Percentiles rank a stretch among this genome's conserved stretches.
These are phyloP conservation scores for Penicillium flavigenum DNA, from an alignment of 495 filamentous ascomycete species.

Conservation along the genomic window DNA sequence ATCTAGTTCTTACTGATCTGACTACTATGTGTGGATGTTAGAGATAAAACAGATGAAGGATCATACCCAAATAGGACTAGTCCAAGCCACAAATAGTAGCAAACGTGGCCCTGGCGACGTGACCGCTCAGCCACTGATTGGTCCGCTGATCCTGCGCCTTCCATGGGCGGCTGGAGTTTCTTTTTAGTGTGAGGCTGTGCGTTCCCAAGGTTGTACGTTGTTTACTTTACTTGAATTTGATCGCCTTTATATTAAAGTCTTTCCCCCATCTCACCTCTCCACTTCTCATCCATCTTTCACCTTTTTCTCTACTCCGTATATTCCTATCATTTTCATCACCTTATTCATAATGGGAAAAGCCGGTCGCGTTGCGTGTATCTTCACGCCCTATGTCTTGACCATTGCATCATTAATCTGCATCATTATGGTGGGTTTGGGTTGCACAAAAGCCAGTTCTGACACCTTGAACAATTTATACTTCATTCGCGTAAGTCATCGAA, in stretches of 20 bases:
- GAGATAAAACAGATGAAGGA: not conserved
- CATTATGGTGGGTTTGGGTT: slow-evolving; percentile 69
- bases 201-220: not conserved
- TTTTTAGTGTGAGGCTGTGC: slow-evolving; percentile 18
- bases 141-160: slow-evolving; percentile 23
- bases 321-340: not conserved
- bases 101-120: slow-evolving; percentile 25
- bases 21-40: not conserved
- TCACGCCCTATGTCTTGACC: slow-evolving; percentile 73
- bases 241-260: slow-evolving; percentile 16
- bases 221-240: slow-evolving; percentile 9
- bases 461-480: slow-evolving; percentile 61
- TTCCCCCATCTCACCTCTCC: slow-evolving; percentile 7
- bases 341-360: slow-evolving; percentile 61
- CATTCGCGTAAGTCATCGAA: slow-evolving; percentile 57
- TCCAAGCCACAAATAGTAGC: slow-evolving; percentile 29
- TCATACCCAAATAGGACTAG: slow-evolving; percentile 15
- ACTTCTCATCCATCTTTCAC: slow-evolving; percentile 4
- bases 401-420: slow-evolving; percentile 70
- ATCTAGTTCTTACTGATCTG: not conserved
- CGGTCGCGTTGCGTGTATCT: slow-evolving; percentile 77
- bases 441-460: slow-evolving; percentile 60
- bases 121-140: slow-evolving; percentile 17
- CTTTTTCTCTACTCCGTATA: not conserved
- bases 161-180: slow-evolving; percentile 23